Evolutionary conservation across 176 grass and related monocot genomes (phyloP).

Genomic region (Carex parvula): DNA sequence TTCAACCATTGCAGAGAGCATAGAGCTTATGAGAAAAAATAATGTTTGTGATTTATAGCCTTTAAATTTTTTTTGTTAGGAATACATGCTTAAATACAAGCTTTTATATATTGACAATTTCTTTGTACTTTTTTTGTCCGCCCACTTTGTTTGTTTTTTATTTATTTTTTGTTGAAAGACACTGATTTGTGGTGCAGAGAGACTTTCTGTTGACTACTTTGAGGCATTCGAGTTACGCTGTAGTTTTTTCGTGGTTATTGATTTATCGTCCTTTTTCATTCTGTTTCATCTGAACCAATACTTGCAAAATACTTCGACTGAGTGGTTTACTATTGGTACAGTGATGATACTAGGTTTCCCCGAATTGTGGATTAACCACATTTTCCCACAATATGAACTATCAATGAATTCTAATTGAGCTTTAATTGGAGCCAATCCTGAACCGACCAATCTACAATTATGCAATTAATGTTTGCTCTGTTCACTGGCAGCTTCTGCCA

Average conservation of each 20-base stretch:
- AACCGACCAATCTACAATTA: not conserved
- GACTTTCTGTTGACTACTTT: not conserved
- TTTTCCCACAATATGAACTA: not conserved
- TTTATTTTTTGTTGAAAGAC: not conserved
- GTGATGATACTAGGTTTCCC: not conserved
- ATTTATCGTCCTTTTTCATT: not conserved
- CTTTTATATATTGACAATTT: not conserved
- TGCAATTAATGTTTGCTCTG: too few species aligned
- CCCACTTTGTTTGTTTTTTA: not conserved
- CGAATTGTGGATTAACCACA: not conserved
- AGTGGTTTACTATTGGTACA: not conserved
- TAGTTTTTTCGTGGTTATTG: not conserved
- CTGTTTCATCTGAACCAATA: not conserved
- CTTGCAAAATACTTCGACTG: not conserved
- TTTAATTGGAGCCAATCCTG: not conserved
- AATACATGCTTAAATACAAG: not conserved
- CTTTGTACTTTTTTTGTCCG: not conserved
- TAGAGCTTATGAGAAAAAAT: slow-evolving; percentile 71
- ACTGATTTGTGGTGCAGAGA: not conserved
- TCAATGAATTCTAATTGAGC: not conserved
- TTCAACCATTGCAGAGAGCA: slow-evolving; percentile 86
- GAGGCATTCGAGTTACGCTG: not conserved
- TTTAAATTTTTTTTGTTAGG: slow-evolving; percentile 15
- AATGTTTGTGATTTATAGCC: slow-evolving; percentile 61
- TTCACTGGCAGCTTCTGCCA: not conserved